Base-by-base conservation (phyloP, 306 rosid genomes). In the Phaseolus lunatus region DNA sequence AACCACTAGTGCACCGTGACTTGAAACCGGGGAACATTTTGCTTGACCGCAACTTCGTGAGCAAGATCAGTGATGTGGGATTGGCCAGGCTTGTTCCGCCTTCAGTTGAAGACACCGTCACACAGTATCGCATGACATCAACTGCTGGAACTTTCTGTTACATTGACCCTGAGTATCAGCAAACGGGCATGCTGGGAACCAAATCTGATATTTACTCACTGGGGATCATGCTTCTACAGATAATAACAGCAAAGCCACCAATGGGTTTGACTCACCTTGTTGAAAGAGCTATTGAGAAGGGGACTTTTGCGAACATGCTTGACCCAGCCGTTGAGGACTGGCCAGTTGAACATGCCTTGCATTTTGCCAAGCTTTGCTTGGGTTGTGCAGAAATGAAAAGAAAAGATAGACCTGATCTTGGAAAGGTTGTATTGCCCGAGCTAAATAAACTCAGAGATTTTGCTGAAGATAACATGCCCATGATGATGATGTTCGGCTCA, bases 111-210 rank as follows among this genome's bases (percentile, higher is more conserved):
- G 76, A 94, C 73, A 27, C 77, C 0, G 91, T 87, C 6, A 91
- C 98, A 19, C 98, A 91, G 80, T 94, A 91, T 53, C 87, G 85
- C 41, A 87, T 90, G 97, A 91, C 98, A 31, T 79, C 98, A 75
- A 87, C 97, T 5, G 98, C 98, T 0, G 98, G 98, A 74, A 94
- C 98, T 7, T 94, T 94, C 80, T 94, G 96, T 56, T 94, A 94
- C 81, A 91, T 94, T 29, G 97, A 94, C 50, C 98, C 98, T 1
- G 98, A 94, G 86, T 91, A 91, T 68, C 98, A 94, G 64, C 94
- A 91, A 74, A 94, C 97, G 0, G 98, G 97, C 29, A 82, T 87
- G 94, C 90, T 90, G 0, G 98, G 97, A 70, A 83, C 81, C 61
- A 89, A 92, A 81, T 94, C 98, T 22, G 96, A 92, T 62, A 9